These are phyloP conservation scores for Rhynchosporium graminicola DNA, from an alignment of 2,329 filamentous ascomycete species.

Conservation along the genomic window DNA sequence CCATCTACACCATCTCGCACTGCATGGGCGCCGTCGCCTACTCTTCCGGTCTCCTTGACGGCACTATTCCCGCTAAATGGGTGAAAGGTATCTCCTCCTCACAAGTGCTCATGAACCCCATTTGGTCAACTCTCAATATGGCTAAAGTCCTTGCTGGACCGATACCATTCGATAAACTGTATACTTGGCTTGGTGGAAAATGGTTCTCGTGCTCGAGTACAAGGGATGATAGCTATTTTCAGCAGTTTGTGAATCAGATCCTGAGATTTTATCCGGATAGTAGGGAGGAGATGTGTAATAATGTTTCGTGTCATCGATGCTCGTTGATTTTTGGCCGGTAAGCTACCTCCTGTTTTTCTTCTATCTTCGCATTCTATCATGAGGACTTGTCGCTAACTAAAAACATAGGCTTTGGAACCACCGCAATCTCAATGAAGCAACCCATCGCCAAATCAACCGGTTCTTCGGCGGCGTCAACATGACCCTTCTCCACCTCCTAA, in stretches of 20 bases:
- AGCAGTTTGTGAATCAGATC: conserved; percentile 55
- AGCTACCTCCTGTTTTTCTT: conserved; percentile 10
- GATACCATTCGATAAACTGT: conserved; percentile 51
- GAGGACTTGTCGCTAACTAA: neutral
- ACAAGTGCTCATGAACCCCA: conserved; percentile 65
- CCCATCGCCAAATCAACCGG: conserved; percentile 60
- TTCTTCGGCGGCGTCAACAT: conserved; percentile 66
- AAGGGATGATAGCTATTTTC: conserved; percentile 49
- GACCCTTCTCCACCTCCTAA: conserved; percentile 56
- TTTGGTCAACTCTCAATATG: conserved; percentile 57
- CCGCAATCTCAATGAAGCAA: conserved; percentile 64
- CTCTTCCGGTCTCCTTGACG: conserved; percentile 59
- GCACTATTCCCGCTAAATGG: conserved; percentile 58
- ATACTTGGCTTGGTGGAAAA: conserved; percentile 49
- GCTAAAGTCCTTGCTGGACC: conserved; percentile 54
- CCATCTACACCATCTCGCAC: conserved; percentile 60
- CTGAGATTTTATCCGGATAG: conserved; percentile 59
- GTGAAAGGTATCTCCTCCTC: conserved; percentile 59
- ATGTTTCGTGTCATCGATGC: conserved; percentile 60
- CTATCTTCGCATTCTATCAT: neutral
- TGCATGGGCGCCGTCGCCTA: conserved; percentile 65
- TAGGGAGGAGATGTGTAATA: conserved; percentile 60
- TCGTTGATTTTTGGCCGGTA: conserved; percentile 62
- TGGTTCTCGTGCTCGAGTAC: conserved; percentile 58
- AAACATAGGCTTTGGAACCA: conserved; percentile 57